Percentiles rank a stretch among this genome's conserved stretches.
These are phyloP conservation scores for Lactarius akahatsu DNA, from an alignment of 768 basidiomycete genomes.

Conservation along the genomic window DNA sequence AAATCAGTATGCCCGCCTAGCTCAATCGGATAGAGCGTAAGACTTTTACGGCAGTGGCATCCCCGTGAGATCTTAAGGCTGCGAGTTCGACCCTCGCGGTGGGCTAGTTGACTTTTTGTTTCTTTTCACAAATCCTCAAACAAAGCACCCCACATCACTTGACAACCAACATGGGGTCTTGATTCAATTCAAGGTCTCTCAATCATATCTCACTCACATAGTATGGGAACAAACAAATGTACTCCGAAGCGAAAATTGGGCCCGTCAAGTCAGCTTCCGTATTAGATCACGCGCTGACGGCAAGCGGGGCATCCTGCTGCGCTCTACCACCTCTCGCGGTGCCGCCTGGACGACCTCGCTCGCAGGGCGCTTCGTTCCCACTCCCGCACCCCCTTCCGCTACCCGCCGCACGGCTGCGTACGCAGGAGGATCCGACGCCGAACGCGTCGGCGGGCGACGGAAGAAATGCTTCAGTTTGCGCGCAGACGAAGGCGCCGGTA, in stretches of 20 bases:
- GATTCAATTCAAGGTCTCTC: neutral
- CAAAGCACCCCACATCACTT: neutral
- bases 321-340: constrained; percentile 13
- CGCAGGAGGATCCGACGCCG: constrained; percentile 18
- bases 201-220: neutral
- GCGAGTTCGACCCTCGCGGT: constrained; percentile 66
- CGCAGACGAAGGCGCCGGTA: neutral
- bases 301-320: constrained; percentile 25
- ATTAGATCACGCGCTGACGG: constrained; percentile 22
- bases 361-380: constrained; percentile 10
- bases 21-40: constrained; percentile 63
- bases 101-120: constrained; percentile 40
- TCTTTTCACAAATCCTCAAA: too few species aligned
- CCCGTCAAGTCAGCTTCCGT: constrained; percentile 20
- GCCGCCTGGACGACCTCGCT: constrained; percentile 18
- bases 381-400: neutral
- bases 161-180: neutral
- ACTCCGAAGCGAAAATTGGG: neutral
- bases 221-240: neutral
- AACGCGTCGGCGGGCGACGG: constrained; percentile 23
- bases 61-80: constrained; percentile 49
- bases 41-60: constrained; percentile 44
- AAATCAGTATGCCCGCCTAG: constrained; percentile 45
- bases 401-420: constrained; percentile 2
- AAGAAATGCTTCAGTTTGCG: constrained; percentile 22